Percentiles rank a stretch among this genome's conserved stretches.
These are phyloP conservation scores for Solanum hybrid DNA, from an alignment of 305 asterid species.

Conservation along the genomic window DNA sequence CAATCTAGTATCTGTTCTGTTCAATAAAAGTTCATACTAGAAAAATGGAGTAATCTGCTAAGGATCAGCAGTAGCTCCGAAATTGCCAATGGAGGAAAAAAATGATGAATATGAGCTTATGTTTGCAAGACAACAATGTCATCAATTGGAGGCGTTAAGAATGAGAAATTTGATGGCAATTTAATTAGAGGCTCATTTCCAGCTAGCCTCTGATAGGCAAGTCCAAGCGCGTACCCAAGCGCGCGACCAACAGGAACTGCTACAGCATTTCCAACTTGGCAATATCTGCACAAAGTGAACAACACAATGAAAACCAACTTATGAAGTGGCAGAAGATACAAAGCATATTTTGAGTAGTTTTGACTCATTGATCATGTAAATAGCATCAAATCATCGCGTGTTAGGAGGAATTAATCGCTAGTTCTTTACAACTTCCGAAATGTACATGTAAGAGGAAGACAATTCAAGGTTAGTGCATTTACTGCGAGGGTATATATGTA, in stretches of 20 bases:
- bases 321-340: neutral
- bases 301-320: neutral
- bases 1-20: neutral
- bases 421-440: neutral
- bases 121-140: constrained; percentile 6
- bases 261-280: constrained; percentile 82
- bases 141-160: constrained; percentile 14
- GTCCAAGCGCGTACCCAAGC: constrained; percentile 56
- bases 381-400: neutral
- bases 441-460: neutral
- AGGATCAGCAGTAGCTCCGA: neutral
- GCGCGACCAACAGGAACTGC: constrained; percentile 72
- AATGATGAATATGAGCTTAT: neutral
- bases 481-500: neutral
- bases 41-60: neutral
- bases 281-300: constrained; percentile 34
- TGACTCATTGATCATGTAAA: neutral
- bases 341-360: neutral
- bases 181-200: constrained; percentile 45
- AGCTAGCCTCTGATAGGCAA: constrained; percentile 50
- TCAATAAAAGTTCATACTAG: neutral
- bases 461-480: neutral
- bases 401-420: neutral
- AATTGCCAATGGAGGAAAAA: neutral
- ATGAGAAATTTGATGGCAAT: constrained; percentile 55